Evolutionary conservation across 1,284 basidiomycete genomes (phyloP).

Genomic region (Cystobasidium sp.): DNA sequence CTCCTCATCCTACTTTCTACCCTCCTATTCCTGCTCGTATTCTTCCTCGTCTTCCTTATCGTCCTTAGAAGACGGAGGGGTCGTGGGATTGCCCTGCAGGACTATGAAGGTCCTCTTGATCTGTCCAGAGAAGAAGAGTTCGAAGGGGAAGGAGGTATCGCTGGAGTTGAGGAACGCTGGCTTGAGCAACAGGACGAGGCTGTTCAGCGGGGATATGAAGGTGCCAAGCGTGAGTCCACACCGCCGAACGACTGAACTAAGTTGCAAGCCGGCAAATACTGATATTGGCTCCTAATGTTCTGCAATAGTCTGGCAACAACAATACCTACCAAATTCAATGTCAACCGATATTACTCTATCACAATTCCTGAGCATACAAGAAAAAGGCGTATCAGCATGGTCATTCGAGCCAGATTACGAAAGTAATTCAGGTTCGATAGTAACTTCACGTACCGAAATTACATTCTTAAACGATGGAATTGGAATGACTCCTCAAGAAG

Average conservation of each 20-base stretch:
- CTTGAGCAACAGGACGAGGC: constrained; percentile 77
- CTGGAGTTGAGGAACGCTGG: constrained; percentile 90
- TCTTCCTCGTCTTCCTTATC: constrained; percentile 85
- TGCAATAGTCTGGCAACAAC: constrained; percentile 78
- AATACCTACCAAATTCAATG: constrained; percentile 88
- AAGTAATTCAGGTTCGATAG: constrained; percentile 77
- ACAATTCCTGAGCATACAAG: constrained; percentile 94
- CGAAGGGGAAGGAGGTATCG: constrained; percentile 87
- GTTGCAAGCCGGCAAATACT: not conserved
- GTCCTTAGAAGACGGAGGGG: constrained; percentile 78
- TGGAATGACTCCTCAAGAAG: constrained; percentile 63
- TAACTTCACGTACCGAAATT: constrained; percentile 90
- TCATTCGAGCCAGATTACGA: constrained; percentile 97
- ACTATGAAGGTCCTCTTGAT: constrained; percentile 90
- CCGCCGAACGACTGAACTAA: not conserved
- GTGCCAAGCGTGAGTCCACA: constrained; percentile 76
- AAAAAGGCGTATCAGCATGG: constrained; percentile 97
- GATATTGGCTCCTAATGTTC: not conserved
- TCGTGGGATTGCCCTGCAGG: constrained; percentile 65
- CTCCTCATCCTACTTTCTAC: constrained; percentile 89
- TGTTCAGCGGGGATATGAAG: constrained; percentile 72
- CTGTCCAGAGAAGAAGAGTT: constrained; percentile 73
- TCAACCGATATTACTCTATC: constrained; percentile 95
- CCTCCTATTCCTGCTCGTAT: constrained; percentile 85
- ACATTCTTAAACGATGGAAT: constrained; percentile 93